phyloP scores from a whole-genome alignment of 495 filamentous ascomycete genomes.

The Daldinia childiae region DNA sequence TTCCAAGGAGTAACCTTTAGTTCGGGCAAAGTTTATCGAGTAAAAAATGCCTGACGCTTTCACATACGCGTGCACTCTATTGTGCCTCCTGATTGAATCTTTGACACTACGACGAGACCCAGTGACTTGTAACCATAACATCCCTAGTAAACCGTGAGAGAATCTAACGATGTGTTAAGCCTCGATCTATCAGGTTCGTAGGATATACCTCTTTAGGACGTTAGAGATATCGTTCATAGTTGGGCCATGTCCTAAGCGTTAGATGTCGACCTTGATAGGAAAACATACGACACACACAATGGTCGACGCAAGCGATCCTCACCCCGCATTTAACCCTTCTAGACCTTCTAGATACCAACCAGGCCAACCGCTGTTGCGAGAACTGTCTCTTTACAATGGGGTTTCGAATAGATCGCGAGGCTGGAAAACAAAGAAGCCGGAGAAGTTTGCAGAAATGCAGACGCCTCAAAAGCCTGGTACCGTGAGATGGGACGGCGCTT shows the following conservation, averaged over 20 bases:
- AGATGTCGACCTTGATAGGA: neutral
- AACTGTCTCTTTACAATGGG: slow-evolving; percentile 39
- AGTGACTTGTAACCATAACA: slow-evolving; percentile 2
- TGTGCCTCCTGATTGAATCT: slow-evolving; percentile 2
- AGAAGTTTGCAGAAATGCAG: slow-evolving; percentile 33
- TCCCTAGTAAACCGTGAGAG: neutral
- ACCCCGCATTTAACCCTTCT: neutral
- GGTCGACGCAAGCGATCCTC: slow-evolving; percentile 5
- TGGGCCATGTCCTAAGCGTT: neutral
- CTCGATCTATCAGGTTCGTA: neutral
- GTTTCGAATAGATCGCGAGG: slow-evolving; percentile 38
- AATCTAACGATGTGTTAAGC: neutral
- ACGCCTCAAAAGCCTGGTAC: slow-evolving; percentile 41
- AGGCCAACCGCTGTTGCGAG: slow-evolving; percentile 1
- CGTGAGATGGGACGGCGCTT: slow-evolving; percentile 67
- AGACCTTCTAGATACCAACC: neutral
- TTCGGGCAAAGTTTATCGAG: slow-evolving; percentile 8
- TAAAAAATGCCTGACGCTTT: slow-evolving; percentile 17
- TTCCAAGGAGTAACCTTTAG: neutral
- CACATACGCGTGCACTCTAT: neutral
- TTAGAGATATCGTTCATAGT: neutral
- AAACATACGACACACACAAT: slow-evolving; percentile 5
- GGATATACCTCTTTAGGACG: neutral
- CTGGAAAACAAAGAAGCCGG: slow-evolving; percentile 40
- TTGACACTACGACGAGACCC: neutral